Evolutionary conservation across 1,284 basidiomycete species (phyloP), one percentile per base, ranked within the genome.

Genomic region (Vanrija sp.): DNA sequence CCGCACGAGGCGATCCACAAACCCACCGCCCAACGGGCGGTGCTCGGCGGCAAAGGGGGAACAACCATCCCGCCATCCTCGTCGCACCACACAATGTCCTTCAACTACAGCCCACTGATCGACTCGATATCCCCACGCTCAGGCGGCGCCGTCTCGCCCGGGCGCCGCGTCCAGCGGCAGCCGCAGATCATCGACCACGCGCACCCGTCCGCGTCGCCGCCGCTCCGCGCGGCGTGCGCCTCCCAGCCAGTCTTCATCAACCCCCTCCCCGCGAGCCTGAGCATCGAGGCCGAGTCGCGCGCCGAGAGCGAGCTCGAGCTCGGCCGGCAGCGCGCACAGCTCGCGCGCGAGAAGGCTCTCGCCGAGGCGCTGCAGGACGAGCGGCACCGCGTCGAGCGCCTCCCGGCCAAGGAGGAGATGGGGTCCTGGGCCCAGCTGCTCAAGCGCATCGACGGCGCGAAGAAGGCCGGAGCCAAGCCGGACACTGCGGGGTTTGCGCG

Each of bases 361-460:
- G 67, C 67, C 14, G 75, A 76, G 51, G 73, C 73, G 9, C 59
- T 75, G n/a, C 67, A 71, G 47, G 75, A 75, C 41, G 64, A 68
- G 43, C 42, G 65, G 51, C 67, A 63, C 53, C 47, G 56, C 16
- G 53, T 73, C n/a, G 63, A 75, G 54, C 59, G 71, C 1, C 51
- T 54, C 6, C 48, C 53, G 3, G 65, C 65, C 4, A 47, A 62
- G 12, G 60, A 67, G 2, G 55, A 54, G 19, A 57, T 62, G 19
- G 68, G 69, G 3, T 61, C 61, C 15, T 71, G 67, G 72, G 50
- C 42, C 5, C 16, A 38, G 52, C 45, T 23, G 31, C 31, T 31
- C 49, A 49, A 53, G 37, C 39, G 35, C 31, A 31, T 36, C 4
- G 31, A 18, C 9, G 15, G 8, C 6, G 45, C 41, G 22, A 52